phyloP scores from a whole-genome alignment of 257 asterid species.

The Nicotiana benthamiana region DNA sequence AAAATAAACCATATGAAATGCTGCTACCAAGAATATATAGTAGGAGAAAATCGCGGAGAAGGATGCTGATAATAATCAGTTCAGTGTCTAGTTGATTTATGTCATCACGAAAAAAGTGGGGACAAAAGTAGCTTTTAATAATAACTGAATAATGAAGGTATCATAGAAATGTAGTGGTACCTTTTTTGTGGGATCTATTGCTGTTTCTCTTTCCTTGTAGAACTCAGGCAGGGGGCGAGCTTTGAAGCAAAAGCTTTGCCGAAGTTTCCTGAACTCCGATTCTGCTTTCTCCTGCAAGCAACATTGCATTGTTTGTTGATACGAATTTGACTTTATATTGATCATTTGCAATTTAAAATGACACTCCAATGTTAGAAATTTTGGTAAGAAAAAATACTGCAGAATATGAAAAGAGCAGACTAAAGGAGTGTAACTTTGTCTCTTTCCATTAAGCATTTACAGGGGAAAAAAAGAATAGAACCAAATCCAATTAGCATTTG shows the following conservation, averaged over 20 bases:
- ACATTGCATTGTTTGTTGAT: neutral
- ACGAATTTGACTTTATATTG: neutral
- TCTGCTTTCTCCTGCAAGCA: conserved; percentile 76
- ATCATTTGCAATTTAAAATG: neutral
- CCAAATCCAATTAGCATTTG: neutral
- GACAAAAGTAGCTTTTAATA: neutral
- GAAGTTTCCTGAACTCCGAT: conserved; percentile 46
- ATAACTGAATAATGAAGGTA: neutral
- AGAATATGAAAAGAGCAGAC: neutral
- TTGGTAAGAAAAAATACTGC: neutral
- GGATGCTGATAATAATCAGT: neutral
- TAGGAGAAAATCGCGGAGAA: neutral
- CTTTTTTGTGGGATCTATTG: conserved; percentile 31
- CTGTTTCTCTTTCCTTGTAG: conserved; percentile 49
- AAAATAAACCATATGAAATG: neutral
- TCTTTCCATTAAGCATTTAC: neutral
- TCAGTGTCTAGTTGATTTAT: neutral
- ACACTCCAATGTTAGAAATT: neutral
- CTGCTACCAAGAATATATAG: neutral
- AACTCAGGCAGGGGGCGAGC: conserved; percentile 71
- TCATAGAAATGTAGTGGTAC: conserved; percentile 13
- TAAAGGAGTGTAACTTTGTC: neutral
- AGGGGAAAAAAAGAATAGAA: neutral
- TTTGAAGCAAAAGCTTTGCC: conserved; percentile 75
- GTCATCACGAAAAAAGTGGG: neutral